Conservation (phyloP, 2,329 filamentous ascomycete species). For the Aspergillus neoniger region DNA sequence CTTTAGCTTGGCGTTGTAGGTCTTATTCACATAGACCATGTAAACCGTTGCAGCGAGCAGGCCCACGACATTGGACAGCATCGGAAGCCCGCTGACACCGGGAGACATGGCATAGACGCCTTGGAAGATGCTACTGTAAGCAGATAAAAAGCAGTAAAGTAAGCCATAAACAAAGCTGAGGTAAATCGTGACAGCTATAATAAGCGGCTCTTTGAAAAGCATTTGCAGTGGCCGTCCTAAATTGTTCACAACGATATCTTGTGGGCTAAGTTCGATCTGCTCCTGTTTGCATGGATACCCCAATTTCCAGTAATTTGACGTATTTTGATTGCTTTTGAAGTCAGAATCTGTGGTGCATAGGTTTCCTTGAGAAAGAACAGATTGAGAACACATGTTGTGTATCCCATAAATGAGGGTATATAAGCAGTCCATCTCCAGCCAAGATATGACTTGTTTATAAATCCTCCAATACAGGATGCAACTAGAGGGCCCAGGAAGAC, state of each 20-base stretch:
- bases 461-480: conserved; percentile 54
- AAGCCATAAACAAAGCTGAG: background rate
- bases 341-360: conserved; percentile 55
- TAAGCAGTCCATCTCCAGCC: conserved; percentile 56
- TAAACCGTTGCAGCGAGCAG: conserved; percentile 20
- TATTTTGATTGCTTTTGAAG: conserved; percentile 53
- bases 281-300: conserved; percentile 58
- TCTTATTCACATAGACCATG: conserved; percentile 27
- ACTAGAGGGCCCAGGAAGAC: conserved; percentile 51
- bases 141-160: background rate
- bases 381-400: conserved; percentile 38
- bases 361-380: conserved; percentile 53
- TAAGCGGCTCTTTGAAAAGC: background rate
- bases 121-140: conserved; percentile 23
- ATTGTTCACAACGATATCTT: background rate
- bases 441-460: conserved; percentile 47
- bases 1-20: conserved; percentile 27
- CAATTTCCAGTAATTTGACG: conserved; percentile 55
- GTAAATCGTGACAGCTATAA: background rate
- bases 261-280: conserved; percentile 49
- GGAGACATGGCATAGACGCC: conserved; percentile 30
- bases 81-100: conserved; percentile 31
- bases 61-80: conserved; percentile 33
- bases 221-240: background rate
- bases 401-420: conserved; percentile 54